A percentile compares a stretch with the other conserved stretches of the same genome.
These are phyloP conservation scores for Moniliophthora roreri DNA, from an alignment of 1,284 basidiomycete genomes.

Conservation along the genomic window DNA sequence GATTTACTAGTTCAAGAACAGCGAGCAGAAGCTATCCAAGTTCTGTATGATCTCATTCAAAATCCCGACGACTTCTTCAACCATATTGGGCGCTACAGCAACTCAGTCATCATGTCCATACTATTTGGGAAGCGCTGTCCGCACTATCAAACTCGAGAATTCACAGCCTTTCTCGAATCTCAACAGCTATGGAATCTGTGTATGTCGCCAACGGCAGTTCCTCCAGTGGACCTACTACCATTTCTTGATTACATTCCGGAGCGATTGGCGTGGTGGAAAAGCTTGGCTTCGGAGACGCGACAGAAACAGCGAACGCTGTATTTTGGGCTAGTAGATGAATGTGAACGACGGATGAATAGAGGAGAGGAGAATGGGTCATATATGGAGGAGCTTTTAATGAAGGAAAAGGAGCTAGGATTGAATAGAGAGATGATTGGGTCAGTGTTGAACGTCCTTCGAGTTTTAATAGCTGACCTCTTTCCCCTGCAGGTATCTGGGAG, in stretches of 20 bases:
- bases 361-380: constrained; percentile 11
- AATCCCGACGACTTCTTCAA: background rate
- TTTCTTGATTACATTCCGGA: constrained; percentile 27
- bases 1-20: too few species aligned
- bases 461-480: background rate
- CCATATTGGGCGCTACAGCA: too few species aligned
- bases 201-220: constrained; percentile 23
- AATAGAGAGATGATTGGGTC: constrained; percentile 12
- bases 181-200: constrained; percentile 13
- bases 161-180: constrained; percentile 11
- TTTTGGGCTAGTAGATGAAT: constrained; percentile 11
- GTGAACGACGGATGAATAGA: constrained; percentile 6
- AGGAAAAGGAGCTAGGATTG: constrained; percentile 8
- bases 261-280: constrained; percentile 27
- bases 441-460: background rate
- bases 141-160: constrained; percentile 5
- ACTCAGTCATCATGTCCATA: background rate
- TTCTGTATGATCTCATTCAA: background rate
- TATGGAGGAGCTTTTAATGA: constrained; percentile 9
- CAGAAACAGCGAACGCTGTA: constrained; percentile 23
- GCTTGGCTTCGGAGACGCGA: constrained; percentile 16
- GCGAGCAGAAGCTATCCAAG: constrained; percentile 19
- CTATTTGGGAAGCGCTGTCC: constrained; percentile 1
- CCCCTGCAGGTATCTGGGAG: constrained; percentile 20
- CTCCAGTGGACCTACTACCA: constrained; percentile 31